Evolutionary conservation across 106 monocot genomes (phyloP).

Genomic region (Amphibolis antarctica): DNA sequence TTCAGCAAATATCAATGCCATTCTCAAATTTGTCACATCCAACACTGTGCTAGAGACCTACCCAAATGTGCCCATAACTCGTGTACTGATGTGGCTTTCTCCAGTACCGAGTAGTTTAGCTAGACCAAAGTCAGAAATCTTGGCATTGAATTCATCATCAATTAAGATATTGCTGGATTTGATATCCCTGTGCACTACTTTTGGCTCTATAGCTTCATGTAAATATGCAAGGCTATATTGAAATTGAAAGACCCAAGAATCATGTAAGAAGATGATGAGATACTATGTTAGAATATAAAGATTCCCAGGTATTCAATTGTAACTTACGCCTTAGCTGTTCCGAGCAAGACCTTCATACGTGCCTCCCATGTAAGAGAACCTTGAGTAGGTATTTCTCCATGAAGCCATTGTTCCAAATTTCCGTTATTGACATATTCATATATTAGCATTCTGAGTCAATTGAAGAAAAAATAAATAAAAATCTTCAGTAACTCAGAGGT

Average conservation of each 20-base stretch:
- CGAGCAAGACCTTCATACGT: conserved; percentile 53
- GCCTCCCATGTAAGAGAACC: conserved; percentile 64
- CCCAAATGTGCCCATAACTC: conserved; percentile 78
- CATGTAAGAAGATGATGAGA: too few species aligned
- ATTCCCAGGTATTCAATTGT: neutral
- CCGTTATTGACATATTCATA: conserved; percentile 82
- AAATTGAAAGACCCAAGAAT: neutral
- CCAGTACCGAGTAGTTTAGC: conserved; percentile 59
- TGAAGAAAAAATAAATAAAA: too few species aligned
- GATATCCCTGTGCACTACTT: conserved; percentile 65
- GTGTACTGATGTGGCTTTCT: conserved; percentile 53
- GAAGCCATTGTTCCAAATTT: conserved; percentile 81
- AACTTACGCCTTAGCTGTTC: conserved; percentile 66
- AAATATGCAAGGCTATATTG: conserved; percentile 45
- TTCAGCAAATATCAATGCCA: neutral
- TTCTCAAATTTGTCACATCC: neutral
- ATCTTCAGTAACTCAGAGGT: too few species aligned
- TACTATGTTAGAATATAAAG: neutral
- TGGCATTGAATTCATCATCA: conserved; percentile 50
- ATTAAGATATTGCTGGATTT: conserved; percentile 68
- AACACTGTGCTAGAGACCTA: conserved; percentile 3
- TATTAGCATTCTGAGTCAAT: conserved; percentile 51
- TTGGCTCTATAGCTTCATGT: conserved; percentile 68
- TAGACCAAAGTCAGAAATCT: conserved; percentile 66
- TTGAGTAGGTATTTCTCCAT: conserved; percentile 43